These are phyloP conservation scores for Byssoonygena ceratinophila DNA, from an alignment of 2,329 filamentous ascomycete species.

Conservation along the genomic window DNA sequence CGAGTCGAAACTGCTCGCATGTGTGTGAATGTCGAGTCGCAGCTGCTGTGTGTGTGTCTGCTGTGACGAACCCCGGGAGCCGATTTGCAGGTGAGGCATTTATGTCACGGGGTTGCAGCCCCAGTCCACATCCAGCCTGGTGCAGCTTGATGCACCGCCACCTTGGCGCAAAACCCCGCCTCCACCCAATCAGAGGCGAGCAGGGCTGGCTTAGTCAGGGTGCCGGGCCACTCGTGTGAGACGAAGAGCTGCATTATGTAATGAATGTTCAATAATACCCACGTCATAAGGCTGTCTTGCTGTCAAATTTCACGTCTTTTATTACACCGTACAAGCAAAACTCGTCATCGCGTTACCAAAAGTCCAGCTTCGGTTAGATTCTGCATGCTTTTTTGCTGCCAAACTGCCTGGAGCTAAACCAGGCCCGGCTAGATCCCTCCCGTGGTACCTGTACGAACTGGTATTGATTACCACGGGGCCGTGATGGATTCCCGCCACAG, in stretches of 20 bases:
- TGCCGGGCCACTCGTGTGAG: background rate
- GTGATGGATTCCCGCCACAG: slow-evolving; percentile 12
- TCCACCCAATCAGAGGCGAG: background rate
- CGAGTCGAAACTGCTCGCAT: background rate
- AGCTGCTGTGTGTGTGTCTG: background rate
- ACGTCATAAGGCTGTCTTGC: slow-evolving; percentile 1
- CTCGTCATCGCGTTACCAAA: too few species aligned
- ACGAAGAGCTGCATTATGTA: slow-evolving; percentile 1
- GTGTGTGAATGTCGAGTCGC: too few species aligned
- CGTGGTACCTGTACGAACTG: slow-evolving; percentile 2
- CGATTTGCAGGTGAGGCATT: slow-evolving; percentile 8
- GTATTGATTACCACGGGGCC: slow-evolving; percentile 2
- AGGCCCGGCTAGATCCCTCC: background rate
- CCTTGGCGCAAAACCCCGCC: background rate
- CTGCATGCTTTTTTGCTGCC: background rate
- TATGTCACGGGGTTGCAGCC: slow-evolving; percentile 5
- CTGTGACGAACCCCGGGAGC: background rate
- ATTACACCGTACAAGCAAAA: too few species aligned
- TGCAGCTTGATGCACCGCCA: slow-evolving; percentile 5
- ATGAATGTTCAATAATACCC: background rate
- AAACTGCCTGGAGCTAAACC: background rate
- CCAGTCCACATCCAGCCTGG: background rate
- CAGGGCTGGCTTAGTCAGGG: background rate
- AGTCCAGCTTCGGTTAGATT: too few species aligned
- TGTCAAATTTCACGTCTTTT: slow-evolving; percentile 6